Evolutionary conservation across 2,329 filamentous ascomycete species (phyloP), one percentile per base, ranked within the genome.

Genomic region (Fulvia fulva): DNA sequence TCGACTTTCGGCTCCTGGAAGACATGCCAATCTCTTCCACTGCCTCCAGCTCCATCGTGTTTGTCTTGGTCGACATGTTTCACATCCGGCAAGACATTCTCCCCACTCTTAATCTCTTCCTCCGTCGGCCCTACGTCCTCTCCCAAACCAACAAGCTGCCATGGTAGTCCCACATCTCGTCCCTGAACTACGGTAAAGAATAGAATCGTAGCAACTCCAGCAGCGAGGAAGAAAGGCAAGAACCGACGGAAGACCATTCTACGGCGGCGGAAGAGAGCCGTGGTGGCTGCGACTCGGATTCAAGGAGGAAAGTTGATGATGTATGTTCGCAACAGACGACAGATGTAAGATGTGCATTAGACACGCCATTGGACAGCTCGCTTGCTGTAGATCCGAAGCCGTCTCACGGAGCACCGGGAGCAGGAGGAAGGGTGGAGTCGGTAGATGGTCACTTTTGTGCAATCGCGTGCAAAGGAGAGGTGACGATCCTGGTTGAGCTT

Each of bases 121-220:
- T 67, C 64, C 51, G 63, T 59, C 19, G 67, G 64, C 47, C 64
- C 59, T 49, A 61, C 52, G 58, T 71, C 67, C 16, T 76, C 73
- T n/a, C 74, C 74, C 6, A 77, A 56, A 16, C 74, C 75, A 32
- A 78, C 60, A 44, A 72, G 67, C 59, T 78, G 74, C 73, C 74
- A 76, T 43, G 55, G 47, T 8, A 57, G 21, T 9, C 22, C n/a
- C 3, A 23, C 19, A 61, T 72, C 69, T 47, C 73, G 68, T 44
- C 68, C 69, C 14, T 74, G 73, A 59, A 75, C 75, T 45, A 70
- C 32, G 23, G 63, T 53, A 56, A 75, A 66, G 57, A 77, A 56
- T 54, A 77, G 67, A 51, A 74, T 51, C 2, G 63, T 66, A 56
- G 55, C 61, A 49, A 68, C 53, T 28, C 59, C 54, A 51, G 60